A percentile compares a stretch with the other conserved stretches of the same genome.
Conservation (phyloP, 2,329 filamentous ascomycete species). For the Lecanoromycetidae sp. region DNA sequence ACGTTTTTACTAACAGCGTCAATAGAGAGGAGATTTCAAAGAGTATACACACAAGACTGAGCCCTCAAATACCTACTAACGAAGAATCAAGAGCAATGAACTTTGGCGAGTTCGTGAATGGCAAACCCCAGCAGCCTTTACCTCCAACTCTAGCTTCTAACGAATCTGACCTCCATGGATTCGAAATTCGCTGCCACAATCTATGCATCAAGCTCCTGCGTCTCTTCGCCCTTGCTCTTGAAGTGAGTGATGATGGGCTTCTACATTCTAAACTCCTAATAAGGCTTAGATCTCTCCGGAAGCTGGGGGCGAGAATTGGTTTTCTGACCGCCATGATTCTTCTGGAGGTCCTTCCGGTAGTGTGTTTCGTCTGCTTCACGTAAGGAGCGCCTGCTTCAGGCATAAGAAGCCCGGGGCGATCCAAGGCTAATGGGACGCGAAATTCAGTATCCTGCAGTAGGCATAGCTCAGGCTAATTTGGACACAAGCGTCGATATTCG, state of each 20-base stretch:
- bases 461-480: conserved; percentile 22
- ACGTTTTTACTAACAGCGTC: conserved; percentile 3
- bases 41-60: conserved; percentile 44
- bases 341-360: conserved; percentile 39
- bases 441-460: conserved; percentile 45
- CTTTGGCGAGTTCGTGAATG: conserved; percentile 62
- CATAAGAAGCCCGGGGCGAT: no score
- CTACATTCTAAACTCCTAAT: conserved; percentile 1
- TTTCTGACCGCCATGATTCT: conserved; percentile 48
- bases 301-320: conserved; percentile 38
- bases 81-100: conserved; percentile 67
- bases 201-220: conserved; percentile 62
- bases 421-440: not conserved
- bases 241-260: conserved; percentile 33
- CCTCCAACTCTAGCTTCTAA: conserved; percentile 51
- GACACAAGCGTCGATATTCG: conserved; percentile 53
- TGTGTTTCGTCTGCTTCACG: conserved; percentile 55
- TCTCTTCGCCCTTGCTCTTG: conserved; percentile 67
- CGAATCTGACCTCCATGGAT: conserved; percentile 50
- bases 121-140: conserved; percentile 64
- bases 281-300: conserved; percentile 28
- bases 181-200: conserved; percentile 57
- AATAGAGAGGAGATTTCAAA: conserved; percentile 70
- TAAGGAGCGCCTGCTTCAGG: conserved; percentile 5
- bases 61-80: conserved; percentile 8